Evolutionary conservation across 1,284 basidiomycete genomes (phyloP).

Genomic region (Leccinum glutinopallens): DNA sequence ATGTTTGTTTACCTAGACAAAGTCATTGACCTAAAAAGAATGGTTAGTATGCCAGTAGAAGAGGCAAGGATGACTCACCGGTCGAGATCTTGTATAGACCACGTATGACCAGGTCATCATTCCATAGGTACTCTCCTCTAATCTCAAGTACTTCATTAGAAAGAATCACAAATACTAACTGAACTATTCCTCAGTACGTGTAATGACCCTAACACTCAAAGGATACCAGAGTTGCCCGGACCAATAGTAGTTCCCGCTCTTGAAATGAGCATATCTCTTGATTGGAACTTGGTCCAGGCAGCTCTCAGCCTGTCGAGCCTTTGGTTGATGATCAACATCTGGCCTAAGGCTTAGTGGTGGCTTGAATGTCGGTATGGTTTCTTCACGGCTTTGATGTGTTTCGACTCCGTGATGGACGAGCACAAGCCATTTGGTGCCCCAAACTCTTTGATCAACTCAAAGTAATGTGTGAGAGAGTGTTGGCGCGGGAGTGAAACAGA

Average conservation of each 20-base stretch:
- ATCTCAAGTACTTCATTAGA: background rate
- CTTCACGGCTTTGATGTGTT: constrained; percentile 3
- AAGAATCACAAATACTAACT: no score
- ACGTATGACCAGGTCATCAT: constrained; percentile 8
- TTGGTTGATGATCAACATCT: constrained; percentile 4
- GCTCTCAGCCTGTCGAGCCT: background rate
- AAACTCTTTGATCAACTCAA: constrained; percentile 4
- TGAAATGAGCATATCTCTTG: background rate
- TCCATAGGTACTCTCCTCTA: constrained; percentile 1
- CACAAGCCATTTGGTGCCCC: constrained; percentile 4
- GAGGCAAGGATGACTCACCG: background rate
- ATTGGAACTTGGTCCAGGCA: background rate
- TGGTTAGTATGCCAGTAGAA: background rate
- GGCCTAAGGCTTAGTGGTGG: background rate
- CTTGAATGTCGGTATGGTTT: background rate
- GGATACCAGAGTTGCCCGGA: no score
- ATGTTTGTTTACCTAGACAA: constrained; percentile 1
- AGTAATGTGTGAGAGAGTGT: constrained; percentile 4
- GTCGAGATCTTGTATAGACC: constrained; percentile 8
- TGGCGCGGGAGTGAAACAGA: background rate
- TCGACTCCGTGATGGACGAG: constrained; percentile 1
- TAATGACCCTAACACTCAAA: no score
- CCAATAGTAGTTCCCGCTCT: no score
- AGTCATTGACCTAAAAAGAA: constrained; percentile 5
- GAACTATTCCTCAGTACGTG: no score